Evolutionary conservation across 2,329 filamentous ascomycete species (phyloP), one percentile per base, ranked within the genome.

Genomic region (Sporothrix euskadiensis): DNA sequence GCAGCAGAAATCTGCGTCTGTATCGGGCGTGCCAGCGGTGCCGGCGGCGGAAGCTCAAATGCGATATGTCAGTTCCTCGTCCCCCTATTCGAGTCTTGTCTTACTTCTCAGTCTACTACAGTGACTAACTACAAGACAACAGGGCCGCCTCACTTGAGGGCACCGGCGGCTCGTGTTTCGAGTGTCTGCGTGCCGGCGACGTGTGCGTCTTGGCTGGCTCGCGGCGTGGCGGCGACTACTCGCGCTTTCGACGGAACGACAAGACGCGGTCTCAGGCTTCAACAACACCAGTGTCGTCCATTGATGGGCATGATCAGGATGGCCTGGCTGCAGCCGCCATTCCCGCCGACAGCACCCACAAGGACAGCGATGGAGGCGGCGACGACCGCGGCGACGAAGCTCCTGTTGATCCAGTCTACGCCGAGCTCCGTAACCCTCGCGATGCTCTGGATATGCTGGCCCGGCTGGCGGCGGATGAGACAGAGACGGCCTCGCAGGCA

Each of bases 191-290:
- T 19, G 66, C 47, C 3, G 66, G 66, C 14, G 49, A 26, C 30
- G 49, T 39, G 47, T 69, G 66, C 41, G 49, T 57, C 47, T 35
- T 69, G 66, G 66, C 66, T 16, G 52, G 66, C 4, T 69, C 66
- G 52, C 66, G 66, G 30, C 47, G 66, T 26, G 66, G 66, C 49
- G 66, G 66, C 26, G 47, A 69, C 66, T 69, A 69, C 66, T 69
- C 66, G 49, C 52, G 49, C 2, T 54, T 69, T 19, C 49, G 66
- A 9, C 66, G 66, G 66, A 22, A n/a, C 6, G 30, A 54, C 12
- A 49, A 49, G 65, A 35, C 7, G 35, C 61, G 44, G 61, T 14
- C n/a, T 4, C 56, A 59, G 56, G 26, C 26, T 26, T 59, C 56
- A 59, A 59, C 22, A 32, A 59, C 56, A 4, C 56, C 44, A 8